phyloP scores from a whole-genome alignment of 495 filamentous ascomycete species.

The Lichina pygmaea region DNA sequence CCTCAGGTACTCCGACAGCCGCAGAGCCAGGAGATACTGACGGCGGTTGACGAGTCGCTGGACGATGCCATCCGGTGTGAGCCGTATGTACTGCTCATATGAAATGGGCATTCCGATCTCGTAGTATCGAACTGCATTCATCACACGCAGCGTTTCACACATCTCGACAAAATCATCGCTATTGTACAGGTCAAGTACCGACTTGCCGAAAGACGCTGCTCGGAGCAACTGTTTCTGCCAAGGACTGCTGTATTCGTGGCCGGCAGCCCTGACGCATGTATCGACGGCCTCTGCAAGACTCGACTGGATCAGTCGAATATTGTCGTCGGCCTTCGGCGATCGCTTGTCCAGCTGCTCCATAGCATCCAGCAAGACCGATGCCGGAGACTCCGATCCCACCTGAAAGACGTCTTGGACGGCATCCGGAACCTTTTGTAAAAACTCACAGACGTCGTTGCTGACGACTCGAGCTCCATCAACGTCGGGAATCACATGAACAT shows the following conservation, averaged over 20 bases:
- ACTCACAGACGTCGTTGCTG: constrained; percentile 81
- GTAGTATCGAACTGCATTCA: constrained; percentile 78
- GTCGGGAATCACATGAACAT: constrained; percentile 72
- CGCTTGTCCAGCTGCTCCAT: constrained; percentile 76
- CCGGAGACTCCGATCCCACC: constrained; percentile 61
- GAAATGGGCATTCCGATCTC: constrained; percentile 78
- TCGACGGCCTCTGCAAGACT: constrained; percentile 80
- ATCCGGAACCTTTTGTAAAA: constrained; percentile 76
- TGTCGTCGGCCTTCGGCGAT: constrained; percentile 90
- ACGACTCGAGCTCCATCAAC: constrained; percentile 69
- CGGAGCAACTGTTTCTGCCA: constrained; percentile 92
- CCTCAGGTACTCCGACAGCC: constrained; percentile 66
- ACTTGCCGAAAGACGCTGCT: constrained; percentile 91
- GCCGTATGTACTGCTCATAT: constrained; percentile 68
- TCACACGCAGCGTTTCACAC: constrained; percentile 77
- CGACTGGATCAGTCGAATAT: constrained; percentile 75
- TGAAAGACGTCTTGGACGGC: constrained; percentile 73
- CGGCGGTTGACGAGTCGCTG: constrained; percentile 63
- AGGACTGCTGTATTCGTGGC: constrained; percentile 63
- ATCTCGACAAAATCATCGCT: constrained; percentile 97
- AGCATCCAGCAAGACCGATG: constrained; percentile 77
- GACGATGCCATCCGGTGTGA: constrained; percentile 70
- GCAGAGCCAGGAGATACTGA: constrained; percentile 76
- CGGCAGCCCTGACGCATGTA: constrained; percentile 70
- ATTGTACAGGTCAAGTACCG: constrained; percentile 83